Base-by-base conservation (phyloP, 1,284 basidiomycete genomes). In the Ceratobasidium sp. region DNA sequence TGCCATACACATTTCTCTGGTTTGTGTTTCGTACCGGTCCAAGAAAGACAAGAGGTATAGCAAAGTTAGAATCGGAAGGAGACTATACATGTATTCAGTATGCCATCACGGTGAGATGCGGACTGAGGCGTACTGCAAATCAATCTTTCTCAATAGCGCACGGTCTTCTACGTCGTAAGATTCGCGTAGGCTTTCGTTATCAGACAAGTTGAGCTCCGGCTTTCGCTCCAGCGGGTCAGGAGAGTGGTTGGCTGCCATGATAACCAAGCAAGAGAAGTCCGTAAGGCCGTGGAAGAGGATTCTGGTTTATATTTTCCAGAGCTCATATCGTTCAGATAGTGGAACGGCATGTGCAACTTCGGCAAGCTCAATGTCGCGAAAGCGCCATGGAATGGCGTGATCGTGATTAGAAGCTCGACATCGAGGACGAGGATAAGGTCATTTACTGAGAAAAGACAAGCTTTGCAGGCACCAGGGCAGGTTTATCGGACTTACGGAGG, bases 1-100 rank as follows among this genome's bases (percentile, higher is more conserved):
- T 42, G 40, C 28, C n/a, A 26, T 2, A 9, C 15, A 2, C 57
- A 67, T 13, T 56, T 28, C 23, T 38, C 42, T 20, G 4, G 12
- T 46, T 59, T 56, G 52, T 59, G 61, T 1, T n/a, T 59, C 82
- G 61, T 68, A 90, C 88, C 91, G 86, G 82, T 93, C 92, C 80
- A 93, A 84, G 83, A 93, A 93, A 68, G 90, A 91, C 66, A 93
- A 84, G 15, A 93, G 87, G 83, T 91, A 93, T 20, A 93, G 84
- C 38, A 91, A 81, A 0, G 89, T 90, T 62, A 91, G 83, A 62
- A 90, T 87, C 1, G 90, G 90, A 33, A 91, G 83, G 48, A 91
- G 83, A 40, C 87, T 87, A n/a, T 6, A 40, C 23, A 20, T 10
- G 44, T 12, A 59, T 9, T 62, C 26, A 56, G 26, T 26, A 40